These are phyloP conservation scores for Trichoderma afroharzianum DNA, from an alignment of 2,329 filamentous ascomycete genomes.

Conservation along the genomic window DNA sequence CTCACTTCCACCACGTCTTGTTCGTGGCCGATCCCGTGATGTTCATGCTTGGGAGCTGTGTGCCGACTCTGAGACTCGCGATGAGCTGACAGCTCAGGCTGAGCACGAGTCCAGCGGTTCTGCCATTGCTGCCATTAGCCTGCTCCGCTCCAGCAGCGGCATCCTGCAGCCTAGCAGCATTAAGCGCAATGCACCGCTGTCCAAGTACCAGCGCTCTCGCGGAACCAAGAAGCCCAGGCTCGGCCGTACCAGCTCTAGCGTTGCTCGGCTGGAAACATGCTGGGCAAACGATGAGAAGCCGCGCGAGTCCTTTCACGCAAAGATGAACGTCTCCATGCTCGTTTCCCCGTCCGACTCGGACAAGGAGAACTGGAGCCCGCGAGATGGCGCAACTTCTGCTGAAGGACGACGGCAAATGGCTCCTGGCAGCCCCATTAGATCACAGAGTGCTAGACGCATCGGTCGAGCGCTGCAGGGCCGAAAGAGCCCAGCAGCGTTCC, in stretches of 20 bases:
- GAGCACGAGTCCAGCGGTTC: conserved; percentile 78
- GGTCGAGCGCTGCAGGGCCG: conserved; percentile 42
- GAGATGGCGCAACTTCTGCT: conserved; percentile 42
- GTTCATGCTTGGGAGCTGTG: conserved; percentile 89
- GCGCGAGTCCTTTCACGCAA: conserved; percentile 25
- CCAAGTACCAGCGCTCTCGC: conserved; percentile 30
- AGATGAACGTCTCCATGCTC: conserved; percentile 40
- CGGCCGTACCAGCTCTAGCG: conserved; percentile 57
- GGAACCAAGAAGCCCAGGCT: conserved; percentile 61
- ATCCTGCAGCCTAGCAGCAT: conserved; percentile 53
- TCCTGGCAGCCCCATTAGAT: conserved; percentile 31
- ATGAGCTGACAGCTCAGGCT: conserved; percentile 75
- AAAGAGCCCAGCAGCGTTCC: conserved; percentile 31
- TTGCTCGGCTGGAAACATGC: conserved; percentile 55
- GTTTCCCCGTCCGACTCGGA: conserved; percentile 65
- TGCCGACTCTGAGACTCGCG: conserved; percentile 74
- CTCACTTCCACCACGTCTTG: conserved; percentile 52
- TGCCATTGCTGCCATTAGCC: conserved; percentile 74
- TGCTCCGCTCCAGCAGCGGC: conserved; percentile 67
- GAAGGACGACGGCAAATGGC: conserved; percentile 34
- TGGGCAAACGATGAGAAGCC: conserved; percentile 28
- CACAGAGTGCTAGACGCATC: conserved; percentile 38
- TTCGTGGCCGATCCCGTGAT: conserved; percentile 75
- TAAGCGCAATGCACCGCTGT: conserved; percentile 59
- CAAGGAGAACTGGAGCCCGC: conserved; percentile 84